A percentile compares a stretch with the other conserved stretches of the same genome.
These are phyloP conservation scores for Haplosporangium gracile DNA, from an alignment of 192 early-diverging fungal species.

Conservation along the genomic window DNA sequence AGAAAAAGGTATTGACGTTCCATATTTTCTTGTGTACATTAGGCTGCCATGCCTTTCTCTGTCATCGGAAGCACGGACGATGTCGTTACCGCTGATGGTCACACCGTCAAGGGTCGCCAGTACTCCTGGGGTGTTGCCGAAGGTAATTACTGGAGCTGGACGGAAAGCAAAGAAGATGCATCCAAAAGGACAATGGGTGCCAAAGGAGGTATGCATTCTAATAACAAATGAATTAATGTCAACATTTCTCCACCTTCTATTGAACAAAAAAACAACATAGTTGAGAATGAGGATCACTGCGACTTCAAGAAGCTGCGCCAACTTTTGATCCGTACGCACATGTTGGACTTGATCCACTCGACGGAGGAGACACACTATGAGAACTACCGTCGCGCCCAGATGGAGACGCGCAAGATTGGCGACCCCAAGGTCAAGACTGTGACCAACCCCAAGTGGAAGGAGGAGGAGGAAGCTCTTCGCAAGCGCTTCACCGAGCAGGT, in stretches of 20 bases:
- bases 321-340: constrained; percentile 95
- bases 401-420: constrained; percentile 90
- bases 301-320: constrained; percentile 97
- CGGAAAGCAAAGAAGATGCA: neutral
- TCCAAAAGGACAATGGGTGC: too few relatives aligned
- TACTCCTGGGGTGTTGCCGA: constrained; percentile 99
- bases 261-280: constrained; percentile 36
- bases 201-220: too few relatives aligned
- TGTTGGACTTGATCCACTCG: constrained; percentile 93
- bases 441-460: constrained; percentile 96
- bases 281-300: constrained; percentile 98
- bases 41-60: constrained; percentile 92
- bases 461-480: constrained; percentile 96
- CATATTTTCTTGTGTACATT: neutral
- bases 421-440: constrained; percentile 82
- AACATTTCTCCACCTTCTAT: neutral
- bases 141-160: constrained; percentile 16
- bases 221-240: neutral
- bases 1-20: neutral
- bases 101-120: constrained; percentile 91
- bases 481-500: constrained; percentile 99
- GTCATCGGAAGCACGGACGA: constrained; percentile 92
- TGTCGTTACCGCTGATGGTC: constrained; percentile 83
- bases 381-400: constrained; percentile 85
- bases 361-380: constrained; percentile 98